Base-by-base conservation (phyloP, 495 filamentous ascomycete species). In the Neurospora terricola region DNA sequence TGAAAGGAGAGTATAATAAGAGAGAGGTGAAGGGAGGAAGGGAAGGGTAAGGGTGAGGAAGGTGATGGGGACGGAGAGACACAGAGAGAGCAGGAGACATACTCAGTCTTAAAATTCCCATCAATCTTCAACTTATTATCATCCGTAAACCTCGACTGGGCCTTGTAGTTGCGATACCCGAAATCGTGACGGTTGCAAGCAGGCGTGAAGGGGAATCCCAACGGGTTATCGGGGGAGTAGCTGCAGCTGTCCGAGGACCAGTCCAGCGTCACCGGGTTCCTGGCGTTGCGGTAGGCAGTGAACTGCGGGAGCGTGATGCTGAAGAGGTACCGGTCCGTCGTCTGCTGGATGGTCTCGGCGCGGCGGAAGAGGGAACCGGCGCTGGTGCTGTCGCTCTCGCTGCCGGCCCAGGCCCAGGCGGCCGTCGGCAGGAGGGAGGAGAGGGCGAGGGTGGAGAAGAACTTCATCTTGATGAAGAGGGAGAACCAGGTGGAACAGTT, bases 181-280 rank as follows among this genome's bases (percentile, higher is more conserved):
- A 87, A 87, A 66, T 87, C 85, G 73, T 87, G 85, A 23, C 85
- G 80, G 59, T 83, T 42, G 80, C 86, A 87, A 23, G 75, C 76
- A 1, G 76, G 79, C 7, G 72, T 45, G 73, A 87, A 87, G 76
- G 82, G 75, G 75, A 83, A 87, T 9, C 83, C 82, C 21, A 80
- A 77, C 8, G 85, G 85, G 42, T 81, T 79, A 70, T 87, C 85
- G 0, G 84, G 82, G 5, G 82, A 82, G 4, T 69, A 38, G 10
- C 81, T 79, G 79, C 85, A 87, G 54, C 81, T 81, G 38, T 86
- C 78, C n/a, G 81, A 79, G 12, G 75, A 16, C 84, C 84, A 85
- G 74, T 84, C 77, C 0, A 87, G 74, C 18, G 69, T 75, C 0
- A 79, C 21, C 0, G 85, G 85, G 39, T 77, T 75, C 36, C 69